Base-by-base conservation (phyloP, 441 rosid species). In the Brassica hybrid region DNA sequence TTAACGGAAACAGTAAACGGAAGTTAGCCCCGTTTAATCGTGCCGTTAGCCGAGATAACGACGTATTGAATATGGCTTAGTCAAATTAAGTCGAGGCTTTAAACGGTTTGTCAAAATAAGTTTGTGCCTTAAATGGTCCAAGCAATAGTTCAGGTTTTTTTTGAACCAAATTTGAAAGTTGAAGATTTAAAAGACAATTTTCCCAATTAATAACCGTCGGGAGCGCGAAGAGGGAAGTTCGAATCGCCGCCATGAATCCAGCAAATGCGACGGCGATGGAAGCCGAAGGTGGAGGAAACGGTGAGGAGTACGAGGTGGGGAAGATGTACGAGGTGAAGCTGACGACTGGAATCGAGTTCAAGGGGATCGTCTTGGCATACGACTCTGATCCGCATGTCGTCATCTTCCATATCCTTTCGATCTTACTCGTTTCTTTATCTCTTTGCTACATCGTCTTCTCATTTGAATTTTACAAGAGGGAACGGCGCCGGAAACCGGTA, bases 321-420 rank as follows among this genome's bases (percentile, higher is more conserved):
- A 88, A 93, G 84, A 63, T 82, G 72, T 94, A 87, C 70, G 82
- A 85, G 48, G 86, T 92, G 81, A 88, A 83, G 81, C 84, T 97
- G 61, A 87, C 85, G 23, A 21, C 23, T 21, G 23, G 23, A 21
- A 21, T 21, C 23, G 23, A 21, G 23, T 21, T 21, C 23, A 85
- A 88, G 59, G 97, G 86, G 48, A 92, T 86, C 77, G 87, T 94
- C 86, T 78, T 92, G 72, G 84, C 90, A 75, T 94, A 85, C 75
- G 95, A 91, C 80, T 83, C 90, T 73, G 69, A 77, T 64, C 80
- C 90, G 83, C 90, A 92, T 93, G 73, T 92, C 83, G 85, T 90
- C 85, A 87, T 88, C 0, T 91, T 94, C 82, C 89, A 93, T 91
- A 89, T 93, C 94, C 38, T 59, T 4, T 43, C 64, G 41, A 56